Percentiles rank a stretch among this genome's conserved stretches.
These are phyloP conservation scores for Adiantum capillusveneris DNA, from an alignment of 75 land plant species.

Conservation along the genomic window DNA sequence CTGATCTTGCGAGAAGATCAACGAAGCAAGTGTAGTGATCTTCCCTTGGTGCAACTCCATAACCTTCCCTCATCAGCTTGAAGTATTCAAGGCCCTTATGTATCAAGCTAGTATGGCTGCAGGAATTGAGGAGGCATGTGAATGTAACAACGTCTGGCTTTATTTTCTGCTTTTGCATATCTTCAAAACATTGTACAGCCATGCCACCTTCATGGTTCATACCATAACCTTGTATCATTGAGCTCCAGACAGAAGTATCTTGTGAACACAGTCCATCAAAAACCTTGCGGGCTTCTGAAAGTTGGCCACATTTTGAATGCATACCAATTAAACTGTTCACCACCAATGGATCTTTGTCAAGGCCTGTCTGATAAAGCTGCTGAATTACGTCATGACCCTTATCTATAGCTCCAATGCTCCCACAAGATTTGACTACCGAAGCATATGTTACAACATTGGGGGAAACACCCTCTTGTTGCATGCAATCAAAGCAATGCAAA, in stretches of 20 bases:
- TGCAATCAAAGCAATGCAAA: constrained; percentile 4
- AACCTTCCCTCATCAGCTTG: neutral
- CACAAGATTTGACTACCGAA: constrained; percentile 16
- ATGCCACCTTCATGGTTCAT: constrained; percentile 8
- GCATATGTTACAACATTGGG: constrained; percentile 15
- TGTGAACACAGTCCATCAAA: constrained; percentile 23
- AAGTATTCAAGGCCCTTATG: constrained; percentile 3
- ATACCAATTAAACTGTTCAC: constrained; percentile 34
- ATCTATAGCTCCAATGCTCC: constrained; percentile 20
- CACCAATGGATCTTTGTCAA: constrained; percentile 22
- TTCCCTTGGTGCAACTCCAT: neutral
- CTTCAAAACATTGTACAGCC: constrained; percentile 6
- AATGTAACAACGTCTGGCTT: constrained; percentile 13
- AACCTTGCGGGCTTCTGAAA: constrained; percentile 29
- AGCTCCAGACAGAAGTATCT: constrained; percentile 42
- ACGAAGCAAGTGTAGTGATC: constrained; percentile 13
- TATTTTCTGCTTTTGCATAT: constrained; percentile 5
- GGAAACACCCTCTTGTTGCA: constrained; percentile 6
- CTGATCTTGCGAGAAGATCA: constrained; percentile 18
- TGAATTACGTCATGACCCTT: constrained; percentile 22
- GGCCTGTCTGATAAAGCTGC: constrained; percentile 19
- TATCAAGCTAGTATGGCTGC: constrained; percentile 10
- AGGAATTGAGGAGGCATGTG: constrained; percentile 10
- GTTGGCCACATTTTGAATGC: constrained; percentile 57
- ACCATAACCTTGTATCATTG: constrained; percentile 50